phyloP scores from a whole-genome alignment of 2,329 filamentous ascomycete species.

The Aspergillus pseudoviridinutans region DNA sequence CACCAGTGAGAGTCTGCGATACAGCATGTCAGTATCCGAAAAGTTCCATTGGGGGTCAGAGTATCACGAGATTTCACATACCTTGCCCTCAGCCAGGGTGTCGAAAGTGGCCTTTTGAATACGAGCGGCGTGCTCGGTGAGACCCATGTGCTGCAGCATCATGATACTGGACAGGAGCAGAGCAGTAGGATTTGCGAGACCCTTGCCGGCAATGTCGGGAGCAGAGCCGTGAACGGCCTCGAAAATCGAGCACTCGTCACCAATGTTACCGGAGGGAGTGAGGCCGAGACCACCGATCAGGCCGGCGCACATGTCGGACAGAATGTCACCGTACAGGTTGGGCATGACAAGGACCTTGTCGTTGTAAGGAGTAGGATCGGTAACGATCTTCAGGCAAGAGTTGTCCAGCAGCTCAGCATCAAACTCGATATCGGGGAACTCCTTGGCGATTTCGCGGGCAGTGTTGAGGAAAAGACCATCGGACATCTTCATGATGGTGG shows the following conservation, averaged over 20 bases:
- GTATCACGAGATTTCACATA: conserved; percentile 21
- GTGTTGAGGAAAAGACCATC: conserved; percentile 96
- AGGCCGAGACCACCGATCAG: conserved; percentile 96
- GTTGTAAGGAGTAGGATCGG: conserved; percentile 93
- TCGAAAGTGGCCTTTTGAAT: conserved; percentile 96
- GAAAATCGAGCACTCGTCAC: conserved; percentile 99
- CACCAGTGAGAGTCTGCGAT: conserved; percentile 72
- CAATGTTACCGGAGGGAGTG: conserved; percentile 97
- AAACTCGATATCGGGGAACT: conserved; percentile 94
- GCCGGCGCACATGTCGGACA: conserved; percentile 99
- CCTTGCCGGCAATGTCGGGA: conserved; percentile 94
- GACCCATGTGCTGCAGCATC: conserved; percentile 99
- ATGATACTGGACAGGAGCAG: conserved; percentile 95
- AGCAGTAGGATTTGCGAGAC: conserved; percentile 93
- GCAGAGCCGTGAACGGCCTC: conserved; percentile 98
- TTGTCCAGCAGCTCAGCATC: conserved; percentile 98
- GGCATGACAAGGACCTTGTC: conserved; percentile 98
- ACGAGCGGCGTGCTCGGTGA: conserved; percentile 74
- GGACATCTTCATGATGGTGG: conserved; percentile 99
- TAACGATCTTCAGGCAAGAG: conserved; percentile 98
- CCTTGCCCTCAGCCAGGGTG: conserved; percentile 93
- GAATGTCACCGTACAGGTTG: conserved; percentile 98
- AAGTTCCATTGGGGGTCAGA: neutral
- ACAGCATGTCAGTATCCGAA: conserved; percentile 10
- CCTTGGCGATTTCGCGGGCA: conserved; percentile 81